Percentiles rank a stretch among this genome's conserved stretches.
phyloP scores from a whole-genome alignment of 2,329 filamentous ascomycete species.

The Penicillium sp. region DNA sequence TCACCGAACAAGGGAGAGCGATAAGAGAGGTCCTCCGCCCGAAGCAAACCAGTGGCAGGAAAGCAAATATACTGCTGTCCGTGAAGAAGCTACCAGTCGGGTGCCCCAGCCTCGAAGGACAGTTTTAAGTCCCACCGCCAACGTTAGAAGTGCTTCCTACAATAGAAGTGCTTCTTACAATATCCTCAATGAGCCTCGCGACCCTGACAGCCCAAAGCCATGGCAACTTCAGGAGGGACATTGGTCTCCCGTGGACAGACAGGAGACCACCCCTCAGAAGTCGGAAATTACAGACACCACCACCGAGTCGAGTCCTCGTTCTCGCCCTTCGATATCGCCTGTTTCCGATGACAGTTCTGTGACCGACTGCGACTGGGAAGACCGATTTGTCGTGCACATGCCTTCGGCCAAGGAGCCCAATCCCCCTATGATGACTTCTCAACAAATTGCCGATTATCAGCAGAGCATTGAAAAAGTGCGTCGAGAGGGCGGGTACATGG shows the following conservation, averaged over 20 bases:
- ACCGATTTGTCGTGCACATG: constrained; percentile 43
- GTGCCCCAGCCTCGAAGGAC: constrained; percentile 27
- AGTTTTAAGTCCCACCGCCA: constrained; percentile 35
- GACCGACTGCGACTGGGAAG: constrained; percentile 38
- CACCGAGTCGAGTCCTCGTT: constrained; percentile 25
- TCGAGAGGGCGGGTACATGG: constrained; percentile 27
- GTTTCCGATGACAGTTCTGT: constrained; percentile 28
- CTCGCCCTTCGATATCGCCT: constrained; percentile 28
- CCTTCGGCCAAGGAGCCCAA: constrained; percentile 41
- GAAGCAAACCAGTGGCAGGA: constrained; percentile 18
- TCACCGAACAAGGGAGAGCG: constrained; percentile 19
- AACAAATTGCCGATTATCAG: constrained; percentile 40
- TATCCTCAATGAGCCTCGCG: constrained; percentile 12
- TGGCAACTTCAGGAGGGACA: constrained; percentile 35
- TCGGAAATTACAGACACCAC: constrained; percentile 18
- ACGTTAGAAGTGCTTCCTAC: constrained; percentile 16
- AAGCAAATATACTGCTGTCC: constrained; percentile 11
- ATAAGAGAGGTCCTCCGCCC: constrained; percentile 19
- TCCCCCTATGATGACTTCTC: constrained; percentile 36
- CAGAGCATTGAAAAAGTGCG: constrained; percentile 33
- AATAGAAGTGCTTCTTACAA: constrained; percentile 15
- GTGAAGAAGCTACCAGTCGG: neutral
- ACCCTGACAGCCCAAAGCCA: constrained; percentile 20
- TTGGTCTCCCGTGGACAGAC: constrained; percentile 31
- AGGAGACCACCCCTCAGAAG: constrained; percentile 20